A percentile compares a stretch with the other conserved stretches of the same genome.
phyloP scores from a whole-genome alignment of 768 basidiomycete genomes.

The Podaxis rugospora region DNA sequence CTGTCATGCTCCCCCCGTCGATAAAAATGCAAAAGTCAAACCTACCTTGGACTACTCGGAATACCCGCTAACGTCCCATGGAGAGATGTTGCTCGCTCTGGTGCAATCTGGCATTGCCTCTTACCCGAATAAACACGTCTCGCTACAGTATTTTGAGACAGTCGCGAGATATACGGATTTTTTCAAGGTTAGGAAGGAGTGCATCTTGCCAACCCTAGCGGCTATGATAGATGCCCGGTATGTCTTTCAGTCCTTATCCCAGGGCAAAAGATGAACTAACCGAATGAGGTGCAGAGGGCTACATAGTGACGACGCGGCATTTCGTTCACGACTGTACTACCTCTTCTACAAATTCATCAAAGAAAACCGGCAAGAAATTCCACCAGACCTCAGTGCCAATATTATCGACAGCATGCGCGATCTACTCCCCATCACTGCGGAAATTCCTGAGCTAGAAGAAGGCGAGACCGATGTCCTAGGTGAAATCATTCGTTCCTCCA shows the following conservation, averaged over 20 bases:
- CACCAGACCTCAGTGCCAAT: slow-evolving; percentile 60
- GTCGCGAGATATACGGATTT: slow-evolving; percentile 92
- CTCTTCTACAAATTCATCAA: slow-evolving; percentile 91
- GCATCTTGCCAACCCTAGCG: slow-evolving; percentile 81
- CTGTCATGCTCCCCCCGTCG: slow-evolving; percentile 68
- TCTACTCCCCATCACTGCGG: slow-evolving; percentile 68
- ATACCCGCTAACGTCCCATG: slow-evolving; percentile 84
- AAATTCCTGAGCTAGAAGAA: slow-evolving; percentile 74
- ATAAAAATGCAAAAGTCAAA: slow-evolving; percentile 58
- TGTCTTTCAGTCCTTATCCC: slow-evolving; percentile 20
- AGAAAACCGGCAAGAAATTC: slow-evolving; percentile 75
- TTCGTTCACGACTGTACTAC: slow-evolving; percentile 82
- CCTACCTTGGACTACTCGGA: slow-evolving; percentile 61
- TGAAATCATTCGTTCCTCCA: slow-evolving; percentile 73
- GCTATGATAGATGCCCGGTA: slow-evolving; percentile 84
- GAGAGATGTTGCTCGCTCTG: slow-evolving; percentile 83
- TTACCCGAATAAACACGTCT: slow-evolving; percentile 81
- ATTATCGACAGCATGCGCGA: slow-evolving; percentile 77
- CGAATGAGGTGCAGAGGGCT: slow-evolving; percentile 56
- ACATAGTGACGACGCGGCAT: slow-evolving; percentile 66
- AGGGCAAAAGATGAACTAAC: slow-evolving; percentile 1
- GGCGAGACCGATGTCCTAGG: slow-evolving; percentile 67
- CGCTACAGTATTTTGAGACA: slow-evolving; percentile 91
- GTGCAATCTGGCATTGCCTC: slow-evolving; percentile 78
- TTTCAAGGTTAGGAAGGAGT: slow-evolving; percentile 90